These are phyloP conservation scores for Gaertneriomyces sp. DNA, from an alignment of 192 early-diverging fungal species.

Conservation along the genomic window DNA sequence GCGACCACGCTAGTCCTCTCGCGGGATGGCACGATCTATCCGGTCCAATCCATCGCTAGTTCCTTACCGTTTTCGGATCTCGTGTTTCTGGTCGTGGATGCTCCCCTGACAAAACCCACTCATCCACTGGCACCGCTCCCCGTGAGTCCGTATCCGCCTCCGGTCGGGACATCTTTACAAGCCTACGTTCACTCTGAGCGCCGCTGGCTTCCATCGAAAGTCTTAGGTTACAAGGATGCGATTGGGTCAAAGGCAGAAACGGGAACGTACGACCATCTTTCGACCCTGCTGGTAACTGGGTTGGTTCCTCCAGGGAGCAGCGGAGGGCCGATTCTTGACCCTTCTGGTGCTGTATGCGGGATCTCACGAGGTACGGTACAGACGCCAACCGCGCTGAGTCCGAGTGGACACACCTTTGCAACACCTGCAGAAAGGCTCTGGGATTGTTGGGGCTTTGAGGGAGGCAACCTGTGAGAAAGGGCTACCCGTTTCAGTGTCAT, in stretches of 20 bases:
- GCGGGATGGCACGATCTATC: conserved; percentile 3
- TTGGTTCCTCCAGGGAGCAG: neutral
- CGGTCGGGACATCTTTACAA: conserved; percentile 1
- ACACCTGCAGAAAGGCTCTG: conserved; percentile 6
- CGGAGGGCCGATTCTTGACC: conserved; percentile 4
- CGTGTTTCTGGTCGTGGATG: neutral
- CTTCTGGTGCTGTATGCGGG: neutral
- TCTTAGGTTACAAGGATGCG: conserved; percentile 1
- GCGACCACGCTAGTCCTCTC: neutral
- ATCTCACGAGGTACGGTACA: neutral
- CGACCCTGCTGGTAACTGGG: neutral
- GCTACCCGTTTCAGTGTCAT: no score
- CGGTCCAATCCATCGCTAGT: neutral
- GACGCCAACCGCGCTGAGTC: neutral
- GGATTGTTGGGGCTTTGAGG: no score
- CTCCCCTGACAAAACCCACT: neutral
- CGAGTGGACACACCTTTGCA: neutral
- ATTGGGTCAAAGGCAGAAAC: conserved; percentile 6
- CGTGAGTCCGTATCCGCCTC: conserved; percentile 1
- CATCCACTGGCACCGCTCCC: neutral
- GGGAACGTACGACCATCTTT: neutral
- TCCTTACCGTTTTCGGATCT: conserved; percentile 1
- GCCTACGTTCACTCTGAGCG: neutral
- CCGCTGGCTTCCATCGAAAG: neutral
- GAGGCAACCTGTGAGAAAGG: no score